phyloP scores from a whole-genome alignment of 192 early-diverging fungal species.

The Coemansia sp. region DNA sequence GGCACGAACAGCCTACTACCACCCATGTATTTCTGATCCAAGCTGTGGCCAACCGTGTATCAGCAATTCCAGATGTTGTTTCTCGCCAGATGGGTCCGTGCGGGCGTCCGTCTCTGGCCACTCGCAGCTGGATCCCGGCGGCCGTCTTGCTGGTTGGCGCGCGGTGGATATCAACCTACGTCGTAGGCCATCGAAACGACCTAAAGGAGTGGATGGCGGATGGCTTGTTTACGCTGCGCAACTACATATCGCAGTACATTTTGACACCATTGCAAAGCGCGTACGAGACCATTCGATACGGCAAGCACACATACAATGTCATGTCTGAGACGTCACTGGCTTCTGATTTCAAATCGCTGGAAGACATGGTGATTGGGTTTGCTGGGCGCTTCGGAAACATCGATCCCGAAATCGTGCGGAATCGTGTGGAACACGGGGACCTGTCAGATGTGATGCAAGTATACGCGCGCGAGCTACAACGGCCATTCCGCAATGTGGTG shows the following conservation, averaged over 20 bases:
- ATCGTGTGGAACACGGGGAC: conserved; percentile 70
- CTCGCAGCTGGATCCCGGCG: conserved; percentile 70
- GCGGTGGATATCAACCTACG: conserved; percentile 46
- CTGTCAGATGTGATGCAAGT: conserved; percentile 70
- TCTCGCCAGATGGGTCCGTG: conserved; percentile 14
- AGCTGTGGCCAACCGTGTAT: conserved; percentile 7
- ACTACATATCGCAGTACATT: conserved; percentile 76
- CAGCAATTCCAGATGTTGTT: conserved; percentile 10
- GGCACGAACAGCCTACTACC: too few relatives aligned
- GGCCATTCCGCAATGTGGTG: conserved; percentile 47
- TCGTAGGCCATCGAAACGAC: conserved; percentile 52
- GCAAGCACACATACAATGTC: conserved; percentile 70
- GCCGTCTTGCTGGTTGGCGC: conserved; percentile 41
- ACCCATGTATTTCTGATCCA: neutral
- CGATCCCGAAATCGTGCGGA: conserved; percentile 52
- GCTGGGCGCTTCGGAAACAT: conserved; percentile 54
- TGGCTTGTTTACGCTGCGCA: conserved; percentile 53
- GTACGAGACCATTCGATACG: conserved; percentile 76
- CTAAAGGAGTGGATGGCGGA: conserved; percentile 52
- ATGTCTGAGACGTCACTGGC: conserved; percentile 68
- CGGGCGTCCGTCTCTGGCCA: conserved; percentile 42
- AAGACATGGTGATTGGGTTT: conserved; percentile 86
- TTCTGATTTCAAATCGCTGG: conserved; percentile 80
- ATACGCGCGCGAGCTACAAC: conserved; percentile 72
- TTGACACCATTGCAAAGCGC: conserved; percentile 67